phyloP scores from a whole-genome alignment of 2,329 filamentous ascomycete genomes.

The Aspergillus calidoustus region DNA sequence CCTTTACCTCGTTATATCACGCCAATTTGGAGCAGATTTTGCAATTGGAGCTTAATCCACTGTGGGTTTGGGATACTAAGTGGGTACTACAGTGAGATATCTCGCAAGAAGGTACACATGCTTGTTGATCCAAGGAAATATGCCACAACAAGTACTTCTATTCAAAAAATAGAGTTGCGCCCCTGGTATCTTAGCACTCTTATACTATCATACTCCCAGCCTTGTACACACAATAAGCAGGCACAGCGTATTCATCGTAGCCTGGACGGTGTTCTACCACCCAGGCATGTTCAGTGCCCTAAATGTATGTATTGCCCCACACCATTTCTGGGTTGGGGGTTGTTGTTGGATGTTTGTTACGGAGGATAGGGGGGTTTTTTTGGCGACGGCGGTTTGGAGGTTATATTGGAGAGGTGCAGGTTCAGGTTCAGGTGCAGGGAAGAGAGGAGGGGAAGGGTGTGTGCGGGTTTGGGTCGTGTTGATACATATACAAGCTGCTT shows the following conservation, averaged over 20 bases:
- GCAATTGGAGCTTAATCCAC: background rate
- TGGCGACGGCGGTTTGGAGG: background rate
- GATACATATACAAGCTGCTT: too few species aligned
- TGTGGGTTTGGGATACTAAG: background rate
- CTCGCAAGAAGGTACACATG: background rate
- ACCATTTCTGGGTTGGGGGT: background rate
- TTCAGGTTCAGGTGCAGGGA: background rate
- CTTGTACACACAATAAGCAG: background rate
- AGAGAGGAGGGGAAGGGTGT: background rate
- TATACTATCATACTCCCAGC: background rate
- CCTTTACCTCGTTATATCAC: background rate
- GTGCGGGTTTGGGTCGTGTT: background rate
- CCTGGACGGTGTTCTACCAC: background rate
- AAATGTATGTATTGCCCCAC: background rate
- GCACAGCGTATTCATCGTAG: background rate
- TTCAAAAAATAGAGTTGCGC: background rate
- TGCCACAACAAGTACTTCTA: background rate
- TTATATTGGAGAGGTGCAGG: background rate
- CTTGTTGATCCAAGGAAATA: background rate
- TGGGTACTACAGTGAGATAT: background rate
- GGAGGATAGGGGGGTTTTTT: background rate
- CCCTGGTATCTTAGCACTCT: background rate
- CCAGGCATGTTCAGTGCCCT: constrained; percentile 2
- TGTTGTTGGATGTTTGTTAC: background rate
- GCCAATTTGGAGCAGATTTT: background rate